These are phyloP conservation scores for Cutaneotrichosporon dermatis DNA, from an alignment of 1,284 basidiomycete species.

Conservation along the genomic window DNA sequence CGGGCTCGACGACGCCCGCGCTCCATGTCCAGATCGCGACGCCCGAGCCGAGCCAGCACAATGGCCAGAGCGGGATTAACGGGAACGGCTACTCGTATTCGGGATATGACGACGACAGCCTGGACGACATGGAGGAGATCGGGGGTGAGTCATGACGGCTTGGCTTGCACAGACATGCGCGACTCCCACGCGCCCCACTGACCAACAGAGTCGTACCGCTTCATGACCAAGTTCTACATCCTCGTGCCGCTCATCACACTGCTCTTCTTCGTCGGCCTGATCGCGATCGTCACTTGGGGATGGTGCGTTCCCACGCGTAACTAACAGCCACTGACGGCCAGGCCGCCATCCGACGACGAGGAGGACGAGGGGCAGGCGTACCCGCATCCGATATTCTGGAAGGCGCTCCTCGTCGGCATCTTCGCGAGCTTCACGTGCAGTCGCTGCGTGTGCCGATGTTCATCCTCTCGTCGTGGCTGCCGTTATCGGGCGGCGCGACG, in stretches of 20 bases:
- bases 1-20: not conserved
- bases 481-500: slow-evolving; percentile 9
- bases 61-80: not conserved
- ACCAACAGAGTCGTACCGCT: slow-evolving; percentile 38
- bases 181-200: not conserved
- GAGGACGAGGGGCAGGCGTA: slow-evolving; percentile 39
- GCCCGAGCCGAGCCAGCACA: not conserved
- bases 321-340: slow-evolving; percentile 8
- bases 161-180: not conserved
- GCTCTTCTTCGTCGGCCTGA: slow-evolving; percentile 31
- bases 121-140: slow-evolving; percentile 4
- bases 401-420: slow-evolving; percentile 43
- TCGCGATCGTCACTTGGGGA: slow-evolving; percentile 41
- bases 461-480: slow-evolving; percentile 32
- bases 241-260: slow-evolving; percentile 41
- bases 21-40: slow-evolving; percentile 9
- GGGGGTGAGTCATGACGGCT: not conserved
- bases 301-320: slow-evolving; percentile 30
- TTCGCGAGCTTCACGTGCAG: slow-evolving; percentile 46
- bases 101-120: slow-evolving; percentile 1
- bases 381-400: slow-evolving; percentile 43
- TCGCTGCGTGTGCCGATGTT: slow-evolving; percentile 41
- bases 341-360: slow-evolving; percentile 44
- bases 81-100: not conserved
- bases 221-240: slow-evolving; percentile 42